Evolutionary conservation across 495 filamentous ascomycete species (phyloP).

Genomic region (Recurvomyces mirabilis): DNA sequence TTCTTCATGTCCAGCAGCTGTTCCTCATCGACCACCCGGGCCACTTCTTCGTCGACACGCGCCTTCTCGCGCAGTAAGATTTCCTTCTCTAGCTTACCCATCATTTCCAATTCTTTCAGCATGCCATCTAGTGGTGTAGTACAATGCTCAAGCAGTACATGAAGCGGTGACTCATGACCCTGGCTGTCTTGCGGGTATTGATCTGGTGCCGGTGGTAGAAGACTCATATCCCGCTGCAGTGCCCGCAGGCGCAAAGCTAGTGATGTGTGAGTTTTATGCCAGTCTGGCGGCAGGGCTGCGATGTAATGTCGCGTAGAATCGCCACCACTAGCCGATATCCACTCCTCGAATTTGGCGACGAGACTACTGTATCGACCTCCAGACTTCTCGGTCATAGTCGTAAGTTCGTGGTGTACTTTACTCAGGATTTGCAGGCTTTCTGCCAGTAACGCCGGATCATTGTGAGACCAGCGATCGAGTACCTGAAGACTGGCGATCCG

Average conservation of each 20-base stretch:
- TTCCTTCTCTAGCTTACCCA: conserved; percentile 15
- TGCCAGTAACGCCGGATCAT: conserved; percentile 10
- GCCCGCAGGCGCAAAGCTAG: conserved; percentile 15
- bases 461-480: conserved; percentile 13
- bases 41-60: conserved; percentile 16
- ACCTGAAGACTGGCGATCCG: conserved; percentile 3
- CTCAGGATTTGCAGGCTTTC: conserved; percentile 16
- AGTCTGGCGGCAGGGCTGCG: conserved; percentile 13
- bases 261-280: conserved; percentile 14
- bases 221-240: conserved; percentile 13
- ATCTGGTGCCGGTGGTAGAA: conserved; percentile 7
- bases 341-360: conserved; percentile 15
- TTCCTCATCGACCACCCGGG: too few species aligned
- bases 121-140: conserved; percentile 8
- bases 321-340: conserved; percentile 9
- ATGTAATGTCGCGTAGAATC: neutral
- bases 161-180: conserved; percentile 1
- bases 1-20: neutral
- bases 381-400: conserved; percentile 1
- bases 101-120: conserved; percentile 19
- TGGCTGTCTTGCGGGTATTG: neutral
- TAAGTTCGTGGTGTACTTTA: conserved; percentile 13
- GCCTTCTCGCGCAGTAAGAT: conserved; percentile 12
- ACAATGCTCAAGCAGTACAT: conserved; percentile 1
- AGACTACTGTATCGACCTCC: conserved; percentile 9